Evolutionary conservation across 106 monocot genomes (phyloP), one percentile per base, ranked within the genome.

Genomic region (Dioscorea zingiberensis): DNA sequence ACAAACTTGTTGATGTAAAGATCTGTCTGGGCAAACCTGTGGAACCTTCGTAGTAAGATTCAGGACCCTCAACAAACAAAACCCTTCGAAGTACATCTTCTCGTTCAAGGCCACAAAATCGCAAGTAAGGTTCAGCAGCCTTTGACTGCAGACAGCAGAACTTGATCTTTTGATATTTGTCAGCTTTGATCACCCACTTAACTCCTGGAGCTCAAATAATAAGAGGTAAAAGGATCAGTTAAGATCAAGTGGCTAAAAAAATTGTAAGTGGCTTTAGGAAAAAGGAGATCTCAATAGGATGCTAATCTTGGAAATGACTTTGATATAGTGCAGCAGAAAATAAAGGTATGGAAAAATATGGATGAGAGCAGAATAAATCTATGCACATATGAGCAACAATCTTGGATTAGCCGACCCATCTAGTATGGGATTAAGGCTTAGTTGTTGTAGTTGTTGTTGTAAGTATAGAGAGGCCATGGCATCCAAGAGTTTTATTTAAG

Each of bases 111-210:
- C 82, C 88, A 68, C 82, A 69, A 25, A 82, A 61, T 2, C 63
- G 47, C 63, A 93, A 66, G 74, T 93, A 93, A 21, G 88, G 93
- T 44, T 88, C 88, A 56, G 93, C 88, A 70, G 93, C 77, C 70
- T 80, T 93, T 7, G 93, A 93, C 72, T 93, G 93, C 29, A 93
- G 70, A 67, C 93, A 88, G 55, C 93, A 93, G 68, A 93, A 93
- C 69, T 83, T 93, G 25, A 93, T 85, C 80, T 83, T 88, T 68
- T 72, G 30, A 48, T 93, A 48, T 69, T 88, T 85, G 77, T 93
- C 93, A 18, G 65, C 80, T 62, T 74, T 83, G 74, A 88, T 93
- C 48, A 93, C 77, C 93, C 93, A 93, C 45, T 88, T 88, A n/a
- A 93, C 93, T 45, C 93, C 88, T 93, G 77, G n/a, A 72, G 56